phyloP scores from a whole-genome alignment of 2,329 filamentous ascomycete species.

The Colletotrichum sp. region DNA sequence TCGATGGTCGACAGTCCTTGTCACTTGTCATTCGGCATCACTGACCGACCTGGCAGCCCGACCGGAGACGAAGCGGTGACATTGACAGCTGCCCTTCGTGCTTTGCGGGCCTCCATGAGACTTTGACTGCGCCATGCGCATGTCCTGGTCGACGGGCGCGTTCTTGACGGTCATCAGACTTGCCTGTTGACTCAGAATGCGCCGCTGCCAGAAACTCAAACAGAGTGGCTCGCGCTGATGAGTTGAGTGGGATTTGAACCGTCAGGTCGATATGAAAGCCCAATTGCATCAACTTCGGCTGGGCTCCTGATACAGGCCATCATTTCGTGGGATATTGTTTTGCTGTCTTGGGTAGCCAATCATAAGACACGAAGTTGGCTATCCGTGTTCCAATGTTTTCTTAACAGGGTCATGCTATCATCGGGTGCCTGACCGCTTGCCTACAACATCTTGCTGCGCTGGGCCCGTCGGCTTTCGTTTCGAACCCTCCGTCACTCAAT shows the following conservation, averaged over 20 bases:
- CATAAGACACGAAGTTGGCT: neutral
- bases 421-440: neutral
- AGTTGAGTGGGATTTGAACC: neutral
- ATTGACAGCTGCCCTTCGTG: neutral
- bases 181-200: neutral
- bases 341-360: neutral
- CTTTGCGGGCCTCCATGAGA: neutral
- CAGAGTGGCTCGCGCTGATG: neutral
- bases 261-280: neutral
- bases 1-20: neutral
- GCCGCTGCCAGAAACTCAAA: neutral
- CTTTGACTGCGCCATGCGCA: neutral
- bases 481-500: neutral
- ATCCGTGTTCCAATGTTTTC: neutral
- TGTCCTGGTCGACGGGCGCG: neutral
- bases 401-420: neutral
- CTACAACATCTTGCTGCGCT: neutral
- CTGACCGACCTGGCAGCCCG: neutral
- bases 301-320: slow-evolving; percentile 9
- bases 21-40: neutral
- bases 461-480: neutral
- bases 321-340: slow-evolving; percentile 20
- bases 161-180: neutral
- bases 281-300: neutral
- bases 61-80: neutral